These are phyloP conservation scores for Sphaerosporella brunnea DNA, from an alignment of 495 filamentous ascomycete species.

Conservation along the genomic window DNA sequence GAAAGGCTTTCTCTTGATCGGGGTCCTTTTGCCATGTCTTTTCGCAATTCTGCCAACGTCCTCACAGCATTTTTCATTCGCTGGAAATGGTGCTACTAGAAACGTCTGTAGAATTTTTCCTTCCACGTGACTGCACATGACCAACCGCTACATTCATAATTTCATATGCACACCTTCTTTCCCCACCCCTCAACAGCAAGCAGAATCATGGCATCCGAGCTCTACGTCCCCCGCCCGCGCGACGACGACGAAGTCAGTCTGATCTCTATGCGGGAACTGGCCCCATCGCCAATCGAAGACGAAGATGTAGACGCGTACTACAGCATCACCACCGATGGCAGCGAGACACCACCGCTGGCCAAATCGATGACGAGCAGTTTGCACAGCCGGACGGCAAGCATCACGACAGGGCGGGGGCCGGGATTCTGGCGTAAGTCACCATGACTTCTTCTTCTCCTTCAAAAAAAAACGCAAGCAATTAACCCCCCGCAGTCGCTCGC, in stretches of 20 bases:
- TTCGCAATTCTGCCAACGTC: too few species aligned
- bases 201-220: constrained; percentile 13
- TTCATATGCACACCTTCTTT: too few species aligned
- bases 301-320: constrained; percentile 31
- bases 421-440: constrained; percentile 22
- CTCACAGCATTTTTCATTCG: too few species aligned
- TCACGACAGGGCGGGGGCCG: constrained; percentile 38
- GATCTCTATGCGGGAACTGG: constrained; percentile 55
- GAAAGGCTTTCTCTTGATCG: too few species aligned
- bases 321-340: neutral
- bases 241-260: constrained; percentile 29
- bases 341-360: neutral
- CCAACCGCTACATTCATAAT: neutral
- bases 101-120: too few species aligned
- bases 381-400: too few species aligned
- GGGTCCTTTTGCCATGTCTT: too few species aligned
- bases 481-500: constrained; percentile 42
- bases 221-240: constrained; percentile 9
- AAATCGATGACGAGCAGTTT: constrained; percentile 19
- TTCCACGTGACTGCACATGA: neutral
- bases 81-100: too few species aligned
- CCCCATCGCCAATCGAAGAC: constrained; percentile 63
- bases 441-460: neutral
- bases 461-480: constrained; percentile 1
- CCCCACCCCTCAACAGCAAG: too few species aligned